These are phyloP conservation scores for Pythium folliculosum DNA, from an alignment of 352 stramenopile species.

Conservation along the genomic window DNA sequence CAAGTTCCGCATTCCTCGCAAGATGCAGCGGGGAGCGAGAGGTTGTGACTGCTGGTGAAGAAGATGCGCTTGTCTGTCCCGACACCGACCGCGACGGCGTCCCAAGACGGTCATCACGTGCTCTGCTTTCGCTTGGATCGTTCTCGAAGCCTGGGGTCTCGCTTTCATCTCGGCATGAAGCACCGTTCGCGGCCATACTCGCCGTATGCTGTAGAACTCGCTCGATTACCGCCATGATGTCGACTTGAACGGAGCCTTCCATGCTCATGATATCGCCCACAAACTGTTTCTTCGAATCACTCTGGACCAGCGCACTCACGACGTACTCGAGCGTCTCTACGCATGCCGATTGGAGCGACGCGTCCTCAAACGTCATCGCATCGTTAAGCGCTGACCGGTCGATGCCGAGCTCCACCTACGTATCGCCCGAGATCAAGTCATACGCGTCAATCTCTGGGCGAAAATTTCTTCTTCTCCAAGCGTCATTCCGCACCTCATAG, in stretches of 20 bases:
- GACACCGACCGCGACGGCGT: conserved; percentile 3
- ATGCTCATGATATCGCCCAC: conserved; percentile 70
- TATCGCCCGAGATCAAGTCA: neutral
- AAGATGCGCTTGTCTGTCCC: neutral
- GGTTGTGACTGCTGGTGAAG: conserved; percentile 5
- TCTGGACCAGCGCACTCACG: conserved; percentile 59
- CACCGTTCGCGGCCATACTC: conserved; percentile 6
- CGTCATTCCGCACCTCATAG: conserved; percentile 43
- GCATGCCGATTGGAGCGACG: conserved; percentile 13
- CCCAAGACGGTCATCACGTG: neutral
- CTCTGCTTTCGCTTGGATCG: conserved; percentile 6
- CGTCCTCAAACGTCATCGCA: conserved; percentile 17
- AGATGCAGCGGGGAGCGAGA: conserved; percentile 42
- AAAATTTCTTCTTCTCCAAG: neutral
- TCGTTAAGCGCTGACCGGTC: conserved; percentile 19
- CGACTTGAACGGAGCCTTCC: conserved; percentile 54
- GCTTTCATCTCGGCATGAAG: conserved; percentile 1
- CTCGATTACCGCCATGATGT: conserved; percentile 73
- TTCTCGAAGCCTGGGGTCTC: neutral
- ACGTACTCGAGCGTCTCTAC: conserved; percentile 40
- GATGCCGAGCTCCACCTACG: conserved; percentile 33
- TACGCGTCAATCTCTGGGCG: too few species aligned
- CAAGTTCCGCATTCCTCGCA: conserved; percentile 48
- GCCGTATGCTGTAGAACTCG: conserved; percentile 37
- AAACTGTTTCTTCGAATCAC: conserved; percentile 52